Evolutionary conservation across 1,284 basidiomycete genomes (phyloP).

Genomic region (Ustilago esculenta): DNA sequence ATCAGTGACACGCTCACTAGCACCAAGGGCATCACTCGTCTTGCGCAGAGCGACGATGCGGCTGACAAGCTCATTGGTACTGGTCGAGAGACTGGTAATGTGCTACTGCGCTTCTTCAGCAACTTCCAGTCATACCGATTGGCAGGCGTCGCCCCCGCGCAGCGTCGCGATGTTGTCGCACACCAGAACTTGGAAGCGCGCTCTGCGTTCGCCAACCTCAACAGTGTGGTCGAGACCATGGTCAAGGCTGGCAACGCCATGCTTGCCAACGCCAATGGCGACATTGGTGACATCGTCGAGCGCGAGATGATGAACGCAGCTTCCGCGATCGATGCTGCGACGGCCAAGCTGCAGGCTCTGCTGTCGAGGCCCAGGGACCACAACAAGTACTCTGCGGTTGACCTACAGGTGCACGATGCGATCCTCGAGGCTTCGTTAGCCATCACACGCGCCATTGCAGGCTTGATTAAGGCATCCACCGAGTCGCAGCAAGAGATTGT

Average conservation of each 20-base stretch:
- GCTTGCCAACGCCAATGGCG: conserved; percentile 82
- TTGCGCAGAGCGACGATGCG: conserved; percentile 88
- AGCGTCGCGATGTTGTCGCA: conserved; percentile 86
- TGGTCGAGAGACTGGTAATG: conserved; percentile 87
- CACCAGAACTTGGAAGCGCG: conserved; percentile 88
- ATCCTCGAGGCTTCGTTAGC: conserved; percentile 92
- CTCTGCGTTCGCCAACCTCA: conserved; percentile 81
- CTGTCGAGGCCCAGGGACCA: conserved; percentile 88
- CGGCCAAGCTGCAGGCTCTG: conserved; percentile 85
- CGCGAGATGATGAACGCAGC: conserved; percentile 95
- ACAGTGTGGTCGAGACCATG: conserved; percentile 84
- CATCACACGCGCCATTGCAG: conserved; percentile 92
- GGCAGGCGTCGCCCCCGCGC: conserved; percentile 70
- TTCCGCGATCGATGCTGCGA: conserved; percentile 90
- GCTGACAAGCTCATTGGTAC: conserved; percentile 86
- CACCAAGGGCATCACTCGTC: conserved; percentile 92
- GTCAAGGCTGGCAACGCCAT: conserved; percentile 84
- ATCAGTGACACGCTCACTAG: conserved; percentile 89
- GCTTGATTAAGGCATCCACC: conserved; percentile 93
- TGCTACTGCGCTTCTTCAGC: conserved; percentile 89
- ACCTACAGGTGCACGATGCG: conserved; percentile 96
- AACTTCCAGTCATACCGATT: conserved; percentile 96
- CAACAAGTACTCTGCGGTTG: conserved; percentile 83
- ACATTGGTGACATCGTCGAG: conserved; percentile 95
- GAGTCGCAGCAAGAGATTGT: conserved; percentile 99